Conservation (phyloP, 176 grass and related monocot species). For the Cymbopogon citratus region DNA sequence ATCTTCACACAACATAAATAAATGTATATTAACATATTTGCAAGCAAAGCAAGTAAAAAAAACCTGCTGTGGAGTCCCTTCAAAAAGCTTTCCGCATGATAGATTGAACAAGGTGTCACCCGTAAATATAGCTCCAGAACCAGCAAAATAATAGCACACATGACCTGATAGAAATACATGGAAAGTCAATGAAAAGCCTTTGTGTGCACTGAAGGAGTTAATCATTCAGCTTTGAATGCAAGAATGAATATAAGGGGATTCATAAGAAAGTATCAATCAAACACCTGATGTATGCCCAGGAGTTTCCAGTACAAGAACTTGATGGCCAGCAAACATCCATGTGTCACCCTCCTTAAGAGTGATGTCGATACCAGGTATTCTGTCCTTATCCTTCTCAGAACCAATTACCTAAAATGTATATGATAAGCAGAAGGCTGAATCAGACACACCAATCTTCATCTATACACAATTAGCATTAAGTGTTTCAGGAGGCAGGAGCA, state of each 20-base stretch:
- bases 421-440: slow-evolving; percentile 21
- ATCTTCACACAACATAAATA: not conserved
- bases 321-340: slow-evolving; percentile 98
- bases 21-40: slow-evolving; percentile 1
- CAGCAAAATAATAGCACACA: slow-evolving; percentile 85
- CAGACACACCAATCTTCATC: not conserved
- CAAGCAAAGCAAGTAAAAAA: slow-evolving; percentile 11
- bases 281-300: slow-evolving; percentile 86
- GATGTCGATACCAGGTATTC: slow-evolving; percentile 98
- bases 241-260: not conserved
- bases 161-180: slow-evolving; percentile 58
- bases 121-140: slow-evolving; percentile 78
- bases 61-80: slow-evolving; percentile 89
- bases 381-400: slow-evolving; percentile 82
- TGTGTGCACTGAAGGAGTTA: not conserved
- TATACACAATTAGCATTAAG: not conserved
- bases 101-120: slow-evolving; percentile 91
- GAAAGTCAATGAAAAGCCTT: not conserved
- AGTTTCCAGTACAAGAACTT: slow-evolving; percentile 94
- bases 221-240: not conserved
- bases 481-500: slow-evolving; percentile 4
- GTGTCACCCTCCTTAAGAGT: slow-evolving; percentile 74
- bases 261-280: slow-evolving; percentile 17
- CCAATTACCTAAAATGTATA: slow-evolving; percentile 74
- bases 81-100: slow-evolving; percentile 97